Evolutionary conservation across 257 asterid species (phyloP), one percentile per base, ranked within the genome.

Genomic region (Rehmannia glutinosa): DNA sequence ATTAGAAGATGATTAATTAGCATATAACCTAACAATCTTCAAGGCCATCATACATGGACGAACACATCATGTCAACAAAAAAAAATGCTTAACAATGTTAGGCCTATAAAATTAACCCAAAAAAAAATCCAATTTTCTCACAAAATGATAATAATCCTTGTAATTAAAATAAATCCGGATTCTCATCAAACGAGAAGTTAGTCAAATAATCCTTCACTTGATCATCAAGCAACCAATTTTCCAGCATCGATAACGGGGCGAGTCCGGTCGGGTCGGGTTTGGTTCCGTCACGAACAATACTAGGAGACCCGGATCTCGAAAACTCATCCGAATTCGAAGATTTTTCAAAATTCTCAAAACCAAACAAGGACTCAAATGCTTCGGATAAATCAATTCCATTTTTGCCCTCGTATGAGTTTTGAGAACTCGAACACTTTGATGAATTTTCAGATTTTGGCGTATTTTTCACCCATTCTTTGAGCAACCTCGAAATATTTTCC

Each of bases 401-500:
- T 46, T 86, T 76, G 61, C 77, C 68, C 36, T 76, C 80, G n/a
- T 4, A 67, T 1, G 95, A 79, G 12, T 68, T 74, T 28, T 61
- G 86, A 12, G 83, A 72, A 15, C 83, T 79, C 2, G 85, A 77
- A 36, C 88, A 75, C 47, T 78, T 80, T 10, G 62, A 27, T 5
- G 77, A 78, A 12, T 71, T 78, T 6, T 72, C 84, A 0, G 58
- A 33, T 23, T 71, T 73, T 0, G 86, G 69, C 2, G 80, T 52
- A 11, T 20, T 74, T 55, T 61, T 82, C 55, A 39, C 80, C 99
- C 99, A 93, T 0, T 62, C 81, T 60, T 90, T 83, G 0, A 93
- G 88, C 71, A 93, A 53, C 72, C 79, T 81, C 0, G 97, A 92
- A 0, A 93, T 93, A 30, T 93, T 93, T 20, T 87, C 96, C 0